These are phyloP conservation scores for Aspergillus bertholletiae DNA, from an alignment of 495 filamentous ascomycete genomes.

Conservation along the genomic window DNA sequence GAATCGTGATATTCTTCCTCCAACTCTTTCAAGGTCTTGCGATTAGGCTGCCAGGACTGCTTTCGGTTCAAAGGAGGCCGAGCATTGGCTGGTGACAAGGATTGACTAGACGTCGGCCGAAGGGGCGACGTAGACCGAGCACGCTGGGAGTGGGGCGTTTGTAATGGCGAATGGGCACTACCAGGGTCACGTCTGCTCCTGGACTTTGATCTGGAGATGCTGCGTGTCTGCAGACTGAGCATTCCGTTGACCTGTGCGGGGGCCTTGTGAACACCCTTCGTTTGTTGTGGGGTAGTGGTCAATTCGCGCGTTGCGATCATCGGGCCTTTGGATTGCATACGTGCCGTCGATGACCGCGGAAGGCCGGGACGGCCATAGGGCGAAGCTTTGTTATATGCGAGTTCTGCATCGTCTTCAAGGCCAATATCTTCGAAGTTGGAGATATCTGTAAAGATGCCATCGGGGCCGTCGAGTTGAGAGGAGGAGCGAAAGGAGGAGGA, in stretches of 20 bases:
- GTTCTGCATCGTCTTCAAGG: slow-evolving; percentile 63
- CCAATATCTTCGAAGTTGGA: slow-evolving; percentile 93
- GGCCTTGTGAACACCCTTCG: slow-evolving; percentile 39
- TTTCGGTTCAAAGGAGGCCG: slow-evolving; percentile 33
- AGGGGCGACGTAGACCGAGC: slow-evolving; percentile 41
- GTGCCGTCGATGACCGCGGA: slow-evolving; percentile 31
- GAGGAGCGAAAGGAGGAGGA: slow-evolving; percentile 85
- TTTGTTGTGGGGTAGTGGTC: slow-evolving; percentile 40
- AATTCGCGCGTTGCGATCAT: slow-evolving; percentile 38
- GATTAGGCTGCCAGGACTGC: slow-evolving; percentile 66
- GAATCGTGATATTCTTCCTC: slow-evolving; percentile 86
- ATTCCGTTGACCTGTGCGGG: slow-evolving; percentile 29
- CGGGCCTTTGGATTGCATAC: slow-evolving; percentile 30
- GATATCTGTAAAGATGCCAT: slow-evolving; percentile 62
- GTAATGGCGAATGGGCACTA: slow-evolving; percentile 18
- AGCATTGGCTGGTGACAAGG: slow-evolving; percentile 32
- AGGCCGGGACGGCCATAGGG: slow-evolving; percentile 28
- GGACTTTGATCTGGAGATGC: slow-evolving; percentile 19
- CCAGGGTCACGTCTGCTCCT: slow-evolving; percentile 24
- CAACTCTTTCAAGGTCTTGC: slow-evolving; percentile 74
- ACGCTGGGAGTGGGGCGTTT: slow-evolving; percentile 26
- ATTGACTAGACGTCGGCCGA: slow-evolving; percentile 32
- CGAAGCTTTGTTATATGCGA: slow-evolving; percentile 25
- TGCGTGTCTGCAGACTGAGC: slow-evolving; percentile 17
- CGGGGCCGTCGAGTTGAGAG: slow-evolving; percentile 61